Base-by-base conservation (phyloP, 345 rosid genomes). In the Brassica carinata region DNA sequence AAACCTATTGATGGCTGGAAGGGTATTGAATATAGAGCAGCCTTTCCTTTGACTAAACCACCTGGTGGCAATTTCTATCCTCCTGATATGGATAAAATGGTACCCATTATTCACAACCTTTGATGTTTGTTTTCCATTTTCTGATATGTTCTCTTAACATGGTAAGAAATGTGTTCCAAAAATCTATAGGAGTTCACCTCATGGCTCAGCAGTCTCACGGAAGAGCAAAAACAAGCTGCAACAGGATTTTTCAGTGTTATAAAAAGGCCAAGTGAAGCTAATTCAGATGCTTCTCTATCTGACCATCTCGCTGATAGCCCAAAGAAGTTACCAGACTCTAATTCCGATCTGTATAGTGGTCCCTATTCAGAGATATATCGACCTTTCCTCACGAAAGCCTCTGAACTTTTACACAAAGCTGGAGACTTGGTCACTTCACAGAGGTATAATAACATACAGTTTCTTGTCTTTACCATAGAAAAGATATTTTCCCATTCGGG, bases 21-120 rank as follows among this genome's bases (percentile, higher is more conserved):
- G 87, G 99, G 99, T 64, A 83, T 95, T 58, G 93, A 91, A 81
- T 93, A 90, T 80, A 92, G 85, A 84, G 89, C 86, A 58, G 93
- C 97, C 65, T 93, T 93, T 87, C 99, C 99, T 17, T 14, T 77
- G 77, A 80, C 8, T 62, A 90, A 90, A 81, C 99, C 99, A 58
- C 93, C 94, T 59, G 94, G 97, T 73, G 97, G 90, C 48, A 95
- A 93, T 84, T 95, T 93, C 77, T 93, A 95, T 71, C 98, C 98
- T 72, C 89, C 97, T 6, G 99, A 95, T 81, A 90, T 95, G 98
- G 93, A 95, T 67, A 93, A 93, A 88, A 77, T 0, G 96, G 99
- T 95, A 91, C 29, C 2, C 8, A 74, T 34, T 15, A 3, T 26
- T 26, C 17, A 64, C 34, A 40, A 4, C n/a, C 13, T 23, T 38